These are phyloP conservation scores for Aspergillus jensenii DNA, from an alignment of 2,329 filamentous ascomycete genomes.

Conservation along the genomic window DNA sequence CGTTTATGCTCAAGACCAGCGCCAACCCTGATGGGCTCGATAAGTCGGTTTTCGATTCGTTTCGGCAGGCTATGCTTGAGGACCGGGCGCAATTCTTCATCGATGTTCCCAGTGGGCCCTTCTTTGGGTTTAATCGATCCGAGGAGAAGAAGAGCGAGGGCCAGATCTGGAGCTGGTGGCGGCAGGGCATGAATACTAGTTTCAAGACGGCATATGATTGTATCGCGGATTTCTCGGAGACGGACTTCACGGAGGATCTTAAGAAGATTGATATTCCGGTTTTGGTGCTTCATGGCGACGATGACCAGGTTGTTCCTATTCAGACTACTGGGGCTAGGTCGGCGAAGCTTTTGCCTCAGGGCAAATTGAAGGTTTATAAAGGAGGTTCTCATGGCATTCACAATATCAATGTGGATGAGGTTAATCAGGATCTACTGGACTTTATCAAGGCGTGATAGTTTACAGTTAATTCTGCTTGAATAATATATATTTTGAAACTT, in stretches of 20 bases:
- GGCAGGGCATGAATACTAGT: slow-evolving; percentile 40
- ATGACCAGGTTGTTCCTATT: slow-evolving; percentile 45
- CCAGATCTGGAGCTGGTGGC: slow-evolving; percentile 41
- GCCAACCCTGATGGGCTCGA: slow-evolving; percentile 36
- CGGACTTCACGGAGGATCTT: slow-evolving; percentile 43
- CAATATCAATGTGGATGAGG: slow-evolving; percentile 35
- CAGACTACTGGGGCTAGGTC: slow-evolving; percentile 28
- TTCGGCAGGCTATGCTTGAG: slow-evolving; percentile 36
- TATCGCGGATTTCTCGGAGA: slow-evolving; percentile 43
- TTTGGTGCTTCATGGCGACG: slow-evolving; percentile 42
- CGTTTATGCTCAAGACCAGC: slow-evolving; percentile 36
- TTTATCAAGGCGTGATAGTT: slow-evolving; percentile 22
- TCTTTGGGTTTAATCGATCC: slow-evolving; percentile 37
- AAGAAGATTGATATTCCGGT: slow-evolving; percentile 42
- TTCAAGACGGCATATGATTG: slow-evolving; percentile 43
- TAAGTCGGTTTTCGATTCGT: slow-evolving; percentile 39
- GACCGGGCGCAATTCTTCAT: slow-evolving; percentile 38
- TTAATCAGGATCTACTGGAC: slow-evolving; percentile 39
- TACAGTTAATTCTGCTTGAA: too few relatives aligned
- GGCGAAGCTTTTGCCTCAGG: slow-evolving; percentile 37
- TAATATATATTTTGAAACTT: too few relatives aligned
- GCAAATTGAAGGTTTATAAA: slow-evolving; percentile 41
- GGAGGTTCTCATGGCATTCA: slow-evolving; percentile 43
- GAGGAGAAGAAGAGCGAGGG: slow-evolving; percentile 34
- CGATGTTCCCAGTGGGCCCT: slow-evolving; percentile 36